Base-by-base conservation (phyloP, 1,139 yeast genomes). In the Yamadazyma kanchanaburiensis region DNA sequence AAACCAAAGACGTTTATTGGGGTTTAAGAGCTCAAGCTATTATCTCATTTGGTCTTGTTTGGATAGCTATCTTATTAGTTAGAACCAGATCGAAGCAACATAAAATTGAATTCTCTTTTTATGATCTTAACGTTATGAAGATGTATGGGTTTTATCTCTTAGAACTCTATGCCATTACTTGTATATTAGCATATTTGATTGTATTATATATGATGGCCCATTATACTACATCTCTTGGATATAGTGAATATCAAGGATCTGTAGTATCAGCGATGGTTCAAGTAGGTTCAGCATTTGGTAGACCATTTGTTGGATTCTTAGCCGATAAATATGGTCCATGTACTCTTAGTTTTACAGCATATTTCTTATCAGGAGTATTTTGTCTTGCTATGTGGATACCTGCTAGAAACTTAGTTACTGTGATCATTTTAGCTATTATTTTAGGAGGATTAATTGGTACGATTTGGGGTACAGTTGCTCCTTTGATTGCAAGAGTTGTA, bases 121-220 rank as follows among this genome's bases (percentile, higher is more conserved):
- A 53, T 38, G 75, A 70, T 33, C 40, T 27, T 11, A 39, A 40
- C 29, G 58, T 40, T 12, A 47, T 62, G 38, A 36, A 34, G 18
- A 45, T 49, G 17, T 51, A 57, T 26, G 71, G 67, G 1, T 54
- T 59, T 35, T 53, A 57, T 47, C 23, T 56, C n/a, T 40, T 56
- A 5, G 30, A 45, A 1, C 24, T 57, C 12, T 70, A 60, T 52
- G 47, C 54, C 16, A 47, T 64, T 29, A 57, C 64, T 11, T 64
- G 73, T 26, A 49, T 64, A 47, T 58, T 70, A 43, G 77, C 74
- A 3, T 70, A 70, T 36, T 74, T 67, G 18, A 56, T 65, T 16
- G 48, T 64, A 10, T 53, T 70, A 47, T 70, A 68, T 41, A 65
- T 66, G 14, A 48, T 70, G 29, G 70, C 70, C 11, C 67, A 68